Evolutionary conservation across 2,329 filamentous ascomycete species (phyloP), one percentile per base, ranked within the genome.

Genomic region (Colletotrichum horii): DNA sequence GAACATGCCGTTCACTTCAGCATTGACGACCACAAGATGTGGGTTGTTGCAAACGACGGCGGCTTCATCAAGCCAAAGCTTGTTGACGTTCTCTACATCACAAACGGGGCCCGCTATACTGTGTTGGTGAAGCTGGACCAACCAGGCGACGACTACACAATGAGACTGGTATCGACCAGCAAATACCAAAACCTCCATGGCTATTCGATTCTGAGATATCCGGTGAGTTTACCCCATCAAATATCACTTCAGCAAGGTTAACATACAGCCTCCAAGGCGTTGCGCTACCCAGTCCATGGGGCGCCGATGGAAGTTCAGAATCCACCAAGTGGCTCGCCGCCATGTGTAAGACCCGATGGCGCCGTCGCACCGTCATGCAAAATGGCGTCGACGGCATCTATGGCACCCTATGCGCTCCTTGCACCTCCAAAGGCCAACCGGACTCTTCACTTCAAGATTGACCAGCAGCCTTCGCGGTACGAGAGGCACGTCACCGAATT

Each of bases 131-230:
- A 86, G 70, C 82, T 91, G 3, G 81, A 87, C 34, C 71, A 16
- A 15, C 84, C 87, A 38, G 79, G 85, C 0, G 88, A 88, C 2
- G 83, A 88, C 68, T 93, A 90, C 79, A 87, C 87, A 4, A 87
- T 93, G 32, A 90, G 91, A 3, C 83, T 89, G 38, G 87, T 88
- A 24, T 87, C 89, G 16, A 83, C 83, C 8, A 85, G 84, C 30
- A 81, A 85, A 4, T 86, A 88, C 19, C 92, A 93, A 78, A 85
- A 92, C 67, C 85, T 93, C 36, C 84, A 86, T 8, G 90, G 88
- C 2, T 85, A 87, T 28, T 91, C 88, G 2, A 83, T 87, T 9
- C 80, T 93, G 6, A 28, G 71, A 62, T 73, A 73, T n/a, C 71
- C 64, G 1, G 71, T 73, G 19, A 8, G 71, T n/a, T 2, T 30